Evolutionary conservation across 129 eudicot genomes (phyloP).

Genomic region (Deinandra increscens): DNA sequence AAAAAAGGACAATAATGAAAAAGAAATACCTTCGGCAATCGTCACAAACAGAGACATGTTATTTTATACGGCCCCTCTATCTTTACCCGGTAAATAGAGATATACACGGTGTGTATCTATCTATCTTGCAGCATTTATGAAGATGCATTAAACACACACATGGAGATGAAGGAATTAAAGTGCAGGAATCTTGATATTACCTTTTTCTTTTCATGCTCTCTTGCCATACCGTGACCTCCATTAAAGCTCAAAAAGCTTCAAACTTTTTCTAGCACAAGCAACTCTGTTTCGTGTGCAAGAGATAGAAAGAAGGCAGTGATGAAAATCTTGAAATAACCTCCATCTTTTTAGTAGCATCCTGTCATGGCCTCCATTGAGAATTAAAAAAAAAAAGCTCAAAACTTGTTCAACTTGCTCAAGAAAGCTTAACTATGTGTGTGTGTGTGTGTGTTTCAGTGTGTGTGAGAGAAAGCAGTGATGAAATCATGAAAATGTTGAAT

Average conservation of each 20-base stretch:
- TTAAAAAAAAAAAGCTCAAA: no score
- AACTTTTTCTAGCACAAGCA: conserved; percentile 20
- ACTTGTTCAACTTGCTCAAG: no score
- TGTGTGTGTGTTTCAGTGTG: background rate
- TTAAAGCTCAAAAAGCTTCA: conserved; percentile 23
- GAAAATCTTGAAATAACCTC: no score
- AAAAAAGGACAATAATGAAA: background rate
- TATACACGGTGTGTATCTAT: conserved; percentile 22
- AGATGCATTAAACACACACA: conserved; percentile 37
- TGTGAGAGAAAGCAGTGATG: conserved; percentile 8
- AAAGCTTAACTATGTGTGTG: background rate
- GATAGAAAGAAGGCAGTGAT: no score
- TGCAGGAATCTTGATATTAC: conserved; percentile 19
- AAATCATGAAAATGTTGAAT: conserved; percentile 20
- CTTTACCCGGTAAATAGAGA: conserved; percentile 20
- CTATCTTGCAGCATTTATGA: conserved; percentile 31
- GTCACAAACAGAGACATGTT: conserved; percentile 28
- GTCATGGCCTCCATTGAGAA: no score
- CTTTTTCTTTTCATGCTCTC: conserved; percentile 19
- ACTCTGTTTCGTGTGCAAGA: background rate
- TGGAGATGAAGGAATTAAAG: conserved; percentile 27
- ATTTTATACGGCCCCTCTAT: conserved; percentile 21
- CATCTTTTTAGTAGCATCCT: no score
- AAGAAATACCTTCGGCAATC: conserved; percentile 4
- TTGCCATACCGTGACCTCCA: conserved; percentile 25